phyloP scores from a whole-genome alignment of 164 flowering plant species.

The grape (Vitis vinifera) region ASM3070453v1 NC_081818.1:1450001-1450500 shows the following conservation, averaged over 20 bases:
- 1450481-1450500: too few relatives aligned
- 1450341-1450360: too few relatives aligned
- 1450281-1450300: slow-evolving; percentile 14
- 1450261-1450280: slow-evolving; percentile 96
- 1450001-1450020: slow-evolving; percentile 40
- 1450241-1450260: slow-evolving; percentile 92
- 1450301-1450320: background rate
- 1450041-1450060: background rate
- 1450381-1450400: background rate
- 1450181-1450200: slow-evolving; percentile 80
- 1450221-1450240: slow-evolving; percentile 93
- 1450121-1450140: slow-evolving; percentile 67
- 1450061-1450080: background rate
- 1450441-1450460: too few relatives aligned
- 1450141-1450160: slow-evolving; percentile 66
- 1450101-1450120: slow-evolving; percentile 72
- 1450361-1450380: too few relatives aligned
- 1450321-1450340: too few relatives aligned
- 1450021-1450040: background rate
- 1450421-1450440: too few relatives aligned
- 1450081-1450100: slow-evolving; percentile 41
- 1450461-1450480: too few relatives aligned
- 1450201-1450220: slow-evolving; percentile 82
- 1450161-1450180: slow-evolving; percentile 74
- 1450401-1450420: too few relatives aligned